Base-by-base conservation (phyloP, 192 early-diverging fungal genomes). In the Linnemannia elongata region DNA sequence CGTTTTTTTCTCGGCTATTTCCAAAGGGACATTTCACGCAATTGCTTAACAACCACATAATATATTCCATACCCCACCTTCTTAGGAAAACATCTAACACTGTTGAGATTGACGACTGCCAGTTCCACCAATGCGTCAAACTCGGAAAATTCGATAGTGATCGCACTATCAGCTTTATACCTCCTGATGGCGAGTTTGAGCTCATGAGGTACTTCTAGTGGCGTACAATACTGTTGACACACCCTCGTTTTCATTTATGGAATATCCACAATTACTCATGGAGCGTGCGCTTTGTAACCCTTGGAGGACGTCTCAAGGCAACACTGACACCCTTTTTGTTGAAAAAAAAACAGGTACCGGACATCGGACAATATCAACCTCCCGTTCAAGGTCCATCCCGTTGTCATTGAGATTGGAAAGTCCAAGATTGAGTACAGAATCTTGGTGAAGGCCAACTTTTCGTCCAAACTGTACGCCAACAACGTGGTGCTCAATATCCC, bases 61-160 rank as follows among this genome's bases (percentile, higher is more conserved):
- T 8, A 15, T 45, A 55, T 6, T 24, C 2, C 30, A 27, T 7
- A 10, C 24, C 8, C 24, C 33, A n/a, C 0, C 2, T 3, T 52
- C 24, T 78, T 77, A 82, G 83, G 70, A 81, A 70, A 72, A 73
- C 89, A 18, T 85, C 92, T 42, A 92, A 94, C 49, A 90, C 93
- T 22, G 97, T 99, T 35, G 98, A 98, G 82, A 96, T 99, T 49
- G 98, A 98, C 69, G 98, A 99, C 82, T 96, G 94, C 79, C 97
- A 99, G 84, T 99, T 99, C 92, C 98, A 99, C 88, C 98, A 99
- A 90, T 99, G 98, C 89, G 98, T 99, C 57, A 94, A 96, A 78
- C 89, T 99, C 42, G 96, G 96, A 45, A 94, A 94, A 77, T 99
- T 98, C 85, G 98, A 99, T 75, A 93, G 92, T 33, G 96, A 97